Percentiles rank a stretch among this genome's conserved stretches.
These are phyloP conservation scores for Sphagnurus paluster DNA, from an alignment of 1,284 basidiomycete genomes.

Conservation along the genomic window DNA sequence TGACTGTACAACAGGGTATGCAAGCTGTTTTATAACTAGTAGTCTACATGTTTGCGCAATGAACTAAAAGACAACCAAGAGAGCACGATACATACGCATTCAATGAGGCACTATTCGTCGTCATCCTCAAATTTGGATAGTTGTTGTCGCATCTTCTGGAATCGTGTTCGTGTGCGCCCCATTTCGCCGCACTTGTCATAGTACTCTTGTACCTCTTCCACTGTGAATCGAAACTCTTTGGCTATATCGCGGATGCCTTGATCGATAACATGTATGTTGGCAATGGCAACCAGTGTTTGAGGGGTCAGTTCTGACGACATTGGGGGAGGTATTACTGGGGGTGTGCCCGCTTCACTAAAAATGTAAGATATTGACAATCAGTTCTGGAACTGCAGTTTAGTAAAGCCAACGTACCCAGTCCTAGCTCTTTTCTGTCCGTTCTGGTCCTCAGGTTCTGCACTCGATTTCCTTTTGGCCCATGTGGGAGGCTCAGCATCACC, in stretches of 20 bases:
- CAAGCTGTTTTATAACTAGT: background rate
- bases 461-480: conserved; percentile 63
- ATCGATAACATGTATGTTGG: conserved; percentile 62
- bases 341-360: too few species aligned
- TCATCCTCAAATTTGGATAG: conserved; percentile 46
- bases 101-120: background rate
- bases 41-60: background rate
- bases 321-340: too few species aligned
- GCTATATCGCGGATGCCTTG: conserved; percentile 63
- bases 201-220: conserved; percentile 72
- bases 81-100: background rate
- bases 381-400: conserved; percentile 2
- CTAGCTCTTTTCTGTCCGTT: conserved; percentile 30
- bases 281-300: conserved; percentile 32
- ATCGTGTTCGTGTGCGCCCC: conserved; percentile 58
- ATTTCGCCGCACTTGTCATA: conserved; percentile 71
- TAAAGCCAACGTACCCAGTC: conserved; percentile 27
- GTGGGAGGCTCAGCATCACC: conserved; percentile 59
- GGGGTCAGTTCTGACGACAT: conserved; percentile 22
- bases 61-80: background rate
- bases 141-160: conserved; percentile 63
- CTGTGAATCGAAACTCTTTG: conserved; percentile 61
- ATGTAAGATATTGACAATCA: too few species aligned
- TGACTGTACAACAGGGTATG: background rate
- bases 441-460: conserved; percentile 37